phyloP scores from a whole-genome alignment of 129 eudicot species.

The Artemisia argyi region DNA sequence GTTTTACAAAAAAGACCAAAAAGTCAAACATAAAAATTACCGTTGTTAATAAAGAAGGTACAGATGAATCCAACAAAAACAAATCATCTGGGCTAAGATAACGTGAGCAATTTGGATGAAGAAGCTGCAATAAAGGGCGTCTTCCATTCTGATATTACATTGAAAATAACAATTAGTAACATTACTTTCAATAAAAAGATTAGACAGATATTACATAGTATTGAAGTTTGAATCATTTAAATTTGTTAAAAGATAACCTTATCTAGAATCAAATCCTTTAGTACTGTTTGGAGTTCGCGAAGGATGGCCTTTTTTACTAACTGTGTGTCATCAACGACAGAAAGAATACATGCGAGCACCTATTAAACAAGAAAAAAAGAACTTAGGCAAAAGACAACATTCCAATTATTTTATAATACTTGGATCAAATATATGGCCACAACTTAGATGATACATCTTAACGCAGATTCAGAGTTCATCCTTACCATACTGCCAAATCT shows the following conservation, averaged over 20 bases:
- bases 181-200: too few species aligned
- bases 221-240: too few species aligned
- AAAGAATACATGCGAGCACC: conserved; percentile 78
- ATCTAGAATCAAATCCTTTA: too few species aligned
- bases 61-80: conserved; percentile 52
- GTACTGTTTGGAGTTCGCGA: too few species aligned
- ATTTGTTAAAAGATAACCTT: too few species aligned
- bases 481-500: conserved; percentile 76
- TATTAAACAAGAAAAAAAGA: conserved; percentile 20
- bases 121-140: conserved; percentile 82
- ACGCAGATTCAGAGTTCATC: conserved; percentile 8
- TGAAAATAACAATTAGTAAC: conserved; percentile 2
- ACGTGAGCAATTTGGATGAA: conserved; percentile 81
- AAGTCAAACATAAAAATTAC: conserved; percentile 21
- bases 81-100: conserved; percentile 84
- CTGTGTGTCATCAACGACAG: conserved; percentile 70
- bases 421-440: not conserved
- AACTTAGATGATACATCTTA: too few species aligned
- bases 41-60: conserved; percentile 66
- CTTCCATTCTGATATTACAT: conserved; percentile 56
- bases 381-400: not conserved
- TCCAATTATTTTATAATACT: conserved; percentile 44
- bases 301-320: conserved; percentile 7
- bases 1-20: not conserved
- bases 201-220: too few species aligned